phyloP scores from a whole-genome alignment of 1,284 basidiomycete species.

The Papiliotrema flavescens region DNA sequence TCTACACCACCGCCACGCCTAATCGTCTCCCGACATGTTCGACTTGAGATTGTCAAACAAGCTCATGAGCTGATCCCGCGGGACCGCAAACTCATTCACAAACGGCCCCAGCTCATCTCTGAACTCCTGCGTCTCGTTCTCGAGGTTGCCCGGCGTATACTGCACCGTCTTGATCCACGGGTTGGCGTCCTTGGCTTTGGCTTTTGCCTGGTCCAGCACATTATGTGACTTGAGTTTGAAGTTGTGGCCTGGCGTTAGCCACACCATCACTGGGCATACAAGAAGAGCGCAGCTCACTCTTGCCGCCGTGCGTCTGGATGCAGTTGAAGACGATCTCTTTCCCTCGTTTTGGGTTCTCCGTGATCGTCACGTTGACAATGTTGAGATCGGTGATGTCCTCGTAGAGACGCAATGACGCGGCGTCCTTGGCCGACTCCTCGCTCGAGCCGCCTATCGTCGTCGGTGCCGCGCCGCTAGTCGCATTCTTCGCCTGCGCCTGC shows the following conservation, averaged over 20 bases:
- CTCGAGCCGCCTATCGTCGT: conserved; percentile 5
- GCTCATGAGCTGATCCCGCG: conserved; percentile 18
- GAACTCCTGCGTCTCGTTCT: conserved; percentile 31
- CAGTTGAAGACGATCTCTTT: conserved; percentile 43
- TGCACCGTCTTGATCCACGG: conserved; percentile 27
- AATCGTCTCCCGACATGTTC: neutral
- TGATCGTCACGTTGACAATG: conserved; percentile 37
- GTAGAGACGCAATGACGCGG: conserved; percentile 36
- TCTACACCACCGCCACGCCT: neutral
- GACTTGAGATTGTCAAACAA: conserved; percentile 23
- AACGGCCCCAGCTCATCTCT: conserved; percentile 31
- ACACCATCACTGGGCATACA: neutral
- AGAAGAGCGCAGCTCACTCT: conserved; percentile 30
- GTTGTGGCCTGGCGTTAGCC: conserved; percentile 29
- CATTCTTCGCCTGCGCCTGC: conserved; percentile 14
- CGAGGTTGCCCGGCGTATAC: conserved; percentile 29
- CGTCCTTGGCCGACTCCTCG: conserved; percentile 37
- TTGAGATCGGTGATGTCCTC: conserved; percentile 44
- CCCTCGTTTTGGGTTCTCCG: conserved; percentile 23
- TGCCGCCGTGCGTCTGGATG: conserved; percentile 33
- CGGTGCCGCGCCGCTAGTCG: conserved; percentile 11
- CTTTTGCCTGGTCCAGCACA: conserved; percentile 18
- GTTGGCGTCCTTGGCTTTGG: conserved; percentile 12
- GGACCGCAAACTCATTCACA: conserved; percentile 22
- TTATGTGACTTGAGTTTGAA: conserved; percentile 42